Base-by-base conservation (phyloP, 2,329 filamentous ascomycete species). In the Lecanoromycetidae sp. region DNA sequence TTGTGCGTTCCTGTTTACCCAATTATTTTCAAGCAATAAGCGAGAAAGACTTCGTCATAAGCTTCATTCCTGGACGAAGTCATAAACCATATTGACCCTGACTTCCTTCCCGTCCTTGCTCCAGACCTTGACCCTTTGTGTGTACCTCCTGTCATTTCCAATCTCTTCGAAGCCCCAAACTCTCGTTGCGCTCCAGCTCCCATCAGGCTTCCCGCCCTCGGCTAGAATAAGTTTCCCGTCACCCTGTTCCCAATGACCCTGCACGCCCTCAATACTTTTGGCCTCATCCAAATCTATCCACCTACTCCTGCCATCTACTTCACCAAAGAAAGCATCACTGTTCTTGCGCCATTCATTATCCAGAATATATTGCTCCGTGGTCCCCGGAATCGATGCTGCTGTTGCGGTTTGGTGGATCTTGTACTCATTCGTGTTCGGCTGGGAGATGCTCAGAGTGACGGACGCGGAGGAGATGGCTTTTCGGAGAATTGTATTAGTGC, bases 391-490 rank as follows among this genome's bases (percentile, higher is more conserved):
- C 7, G 47, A 33, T 10, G 51, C 54, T 23, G 46, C 51, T n/a
- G 53, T 52, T 25, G 51, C 55, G 10, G 42, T 49, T 33, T 55
- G 54, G 25, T 48, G 20, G 38, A 56, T 50, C 17, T 42, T 25
- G 29, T 50, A 46, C 22, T 41, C 41, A 29, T 36, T 8, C 19
- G 15, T 15, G 35, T 48, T 48, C 66, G 71, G 76, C 61, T 80
- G 68, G 57, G 72, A 76, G 45, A 84, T 63, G 52, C 73, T 62
- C 53, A 88, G 74, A 29, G 77, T 81, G 45, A 94, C 67, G 37
- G 78, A 82, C 26, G 85, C 83, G 26, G 79, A 62, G 56, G 71
- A 65, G 62, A 93, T 77, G 51, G 75, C 77, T 68, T 82, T 87
- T 65, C 86, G 84, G 41, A 74, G 73, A 42, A 88, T 57, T 75